Evolutionary conservation across 148 eudicot genomes (phyloP).

Genomic region (Dysphania ambrosioides): DNA sequence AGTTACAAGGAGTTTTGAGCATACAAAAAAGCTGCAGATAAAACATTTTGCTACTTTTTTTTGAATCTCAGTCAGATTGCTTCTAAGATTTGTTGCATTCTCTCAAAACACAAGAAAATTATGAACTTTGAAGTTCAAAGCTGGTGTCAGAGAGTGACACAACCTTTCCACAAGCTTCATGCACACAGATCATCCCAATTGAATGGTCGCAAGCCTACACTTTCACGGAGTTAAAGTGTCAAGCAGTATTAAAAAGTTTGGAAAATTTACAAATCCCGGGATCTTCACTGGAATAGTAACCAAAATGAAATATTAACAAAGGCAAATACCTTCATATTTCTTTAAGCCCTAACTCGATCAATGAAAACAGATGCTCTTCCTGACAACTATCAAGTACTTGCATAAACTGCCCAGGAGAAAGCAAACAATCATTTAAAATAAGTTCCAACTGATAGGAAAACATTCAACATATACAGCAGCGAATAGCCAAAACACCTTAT

Average conservation of each 20-base stretch:
- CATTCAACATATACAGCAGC: not conserved
- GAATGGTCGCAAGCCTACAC: slow-evolving; percentile 92
- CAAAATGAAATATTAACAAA: not conserved
- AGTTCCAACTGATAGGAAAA: not conserved
- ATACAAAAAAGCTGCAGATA: not conserved
- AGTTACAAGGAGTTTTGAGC: not conserved
- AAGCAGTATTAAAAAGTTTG: not conserved
- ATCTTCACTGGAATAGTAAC: not conserved
- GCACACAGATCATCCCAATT: slow-evolving; percentile 87
- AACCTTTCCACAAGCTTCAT: slow-evolving; percentile 98
- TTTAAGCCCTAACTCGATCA: slow-evolving; percentile 43
- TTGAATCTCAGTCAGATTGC: not conserved
- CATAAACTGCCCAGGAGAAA: slow-evolving; percentile 52
- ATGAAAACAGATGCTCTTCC: slow-evolving; percentile 83
- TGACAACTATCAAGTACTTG: slow-evolving; percentile 85
- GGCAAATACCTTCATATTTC: slow-evolving; percentile 52
- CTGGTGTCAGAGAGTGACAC: slow-evolving; percentile 2
- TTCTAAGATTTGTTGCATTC: not conserved
- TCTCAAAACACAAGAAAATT: not conserved
- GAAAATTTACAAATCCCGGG: not conserved
- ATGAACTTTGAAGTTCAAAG: not conserved
- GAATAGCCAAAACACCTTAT: not conserved
- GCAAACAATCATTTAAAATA: not conserved
- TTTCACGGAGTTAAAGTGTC: slow-evolving; percentile 16
- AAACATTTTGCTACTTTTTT: too few relatives aligned